Percentiles rank a stretch among this genome's conserved stretches.
phyloP scores from a whole-genome alignment of 2,329 filamentous ascomycete genomes.

The Dothideomycetes sp. region DNA sequence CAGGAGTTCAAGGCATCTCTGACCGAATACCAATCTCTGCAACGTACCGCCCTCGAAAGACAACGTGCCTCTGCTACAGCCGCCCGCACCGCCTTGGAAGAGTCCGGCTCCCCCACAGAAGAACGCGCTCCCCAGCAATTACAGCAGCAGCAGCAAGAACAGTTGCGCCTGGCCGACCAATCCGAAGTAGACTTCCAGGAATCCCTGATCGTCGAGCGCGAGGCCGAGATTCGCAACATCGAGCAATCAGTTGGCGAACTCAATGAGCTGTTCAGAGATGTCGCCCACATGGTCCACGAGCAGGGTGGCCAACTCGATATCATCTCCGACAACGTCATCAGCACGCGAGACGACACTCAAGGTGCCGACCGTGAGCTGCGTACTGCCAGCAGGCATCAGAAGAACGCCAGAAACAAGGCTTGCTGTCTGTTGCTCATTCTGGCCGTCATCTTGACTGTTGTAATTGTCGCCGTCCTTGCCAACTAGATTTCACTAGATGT shows the following conservation, averaged over 20 bases:
- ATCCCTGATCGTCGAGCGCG: slow-evolving; percentile 86
- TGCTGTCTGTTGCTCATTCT: slow-evolving; percentile 87
- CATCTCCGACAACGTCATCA: slow-evolving; percentile 81
- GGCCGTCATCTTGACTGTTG: slow-evolving; percentile 78
- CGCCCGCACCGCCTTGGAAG: slow-evolving; percentile 68
- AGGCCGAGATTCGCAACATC: slow-evolving; percentile 94
- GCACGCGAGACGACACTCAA: slow-evolving; percentile 68
- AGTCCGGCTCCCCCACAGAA: slow-evolving; percentile 32
- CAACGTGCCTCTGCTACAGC: slow-evolving; percentile 79
- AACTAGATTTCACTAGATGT: slow-evolving; percentile 39
- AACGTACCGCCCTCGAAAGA: slow-evolving; percentile 83
- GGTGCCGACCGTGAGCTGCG: slow-evolving; percentile 80
- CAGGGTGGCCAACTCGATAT: slow-evolving; percentile 83
- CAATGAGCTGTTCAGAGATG: slow-evolving; percentile 93
- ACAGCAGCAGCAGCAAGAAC: slow-evolving; percentile 49
- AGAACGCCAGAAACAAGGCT: slow-evolving; percentile 86
- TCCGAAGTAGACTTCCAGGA: slow-evolving; percentile 98
- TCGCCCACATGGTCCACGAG: slow-evolving; percentile 93
- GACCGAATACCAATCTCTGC: slow-evolving; percentile 85
- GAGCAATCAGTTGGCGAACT: slow-evolving; percentile 92
- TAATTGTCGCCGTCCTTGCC: slow-evolving; percentile 76
- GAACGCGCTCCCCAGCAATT: slow-evolving; percentile 44
- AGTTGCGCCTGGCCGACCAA: slow-evolving; percentile 75
- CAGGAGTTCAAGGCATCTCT: slow-evolving; percentile 86
- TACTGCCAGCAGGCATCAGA: slow-evolving; percentile 84